phyloP scores from a whole-genome alignment of 116 monocot genomes.

The Cymodocea nodosa region DNA sequence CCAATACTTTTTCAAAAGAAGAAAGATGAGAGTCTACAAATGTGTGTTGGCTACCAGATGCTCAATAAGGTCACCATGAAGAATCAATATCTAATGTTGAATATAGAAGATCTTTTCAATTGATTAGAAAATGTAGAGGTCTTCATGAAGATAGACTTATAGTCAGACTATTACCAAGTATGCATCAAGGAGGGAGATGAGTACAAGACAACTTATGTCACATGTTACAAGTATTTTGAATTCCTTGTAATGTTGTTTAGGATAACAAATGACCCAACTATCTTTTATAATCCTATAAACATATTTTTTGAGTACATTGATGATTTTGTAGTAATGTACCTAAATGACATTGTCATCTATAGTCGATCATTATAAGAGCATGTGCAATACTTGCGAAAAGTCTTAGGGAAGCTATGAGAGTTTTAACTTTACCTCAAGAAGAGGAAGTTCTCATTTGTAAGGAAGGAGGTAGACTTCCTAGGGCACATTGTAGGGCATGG shows the following conservation, averaged over 20 bases:
- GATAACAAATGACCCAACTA: not conserved
- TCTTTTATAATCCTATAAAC: not conserved
- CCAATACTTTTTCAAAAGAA: not conserved
- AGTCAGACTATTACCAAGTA: not conserved
- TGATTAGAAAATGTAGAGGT: not conserved
- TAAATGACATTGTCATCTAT: constrained; percentile 3
- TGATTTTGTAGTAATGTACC: not conserved
- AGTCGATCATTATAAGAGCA: not conserved
- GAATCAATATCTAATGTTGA: not conserved
- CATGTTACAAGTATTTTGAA: not conserved
- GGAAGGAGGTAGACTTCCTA: not conserved
- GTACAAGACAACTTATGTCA: not conserved
- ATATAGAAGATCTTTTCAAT: not conserved
- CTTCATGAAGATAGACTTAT: constrained; percentile 1
- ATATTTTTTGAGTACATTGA: not conserved
- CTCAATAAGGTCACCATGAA: constrained; percentile 2
- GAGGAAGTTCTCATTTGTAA: not conserved
- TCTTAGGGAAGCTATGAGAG: not conserved
- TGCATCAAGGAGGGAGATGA: not conserved
- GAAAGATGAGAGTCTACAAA: constrained; percentile 1
- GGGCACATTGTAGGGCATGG: not conserved
- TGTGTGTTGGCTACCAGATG: not conserved
- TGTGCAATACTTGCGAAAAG: not conserved
- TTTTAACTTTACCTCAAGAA: not conserved
- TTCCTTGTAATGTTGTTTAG: not conserved